These are phyloP conservation scores for Digitaria exilis DNA, from an alignment of 202 grass and related monocot species.

Conservation along the genomic window DNA sequence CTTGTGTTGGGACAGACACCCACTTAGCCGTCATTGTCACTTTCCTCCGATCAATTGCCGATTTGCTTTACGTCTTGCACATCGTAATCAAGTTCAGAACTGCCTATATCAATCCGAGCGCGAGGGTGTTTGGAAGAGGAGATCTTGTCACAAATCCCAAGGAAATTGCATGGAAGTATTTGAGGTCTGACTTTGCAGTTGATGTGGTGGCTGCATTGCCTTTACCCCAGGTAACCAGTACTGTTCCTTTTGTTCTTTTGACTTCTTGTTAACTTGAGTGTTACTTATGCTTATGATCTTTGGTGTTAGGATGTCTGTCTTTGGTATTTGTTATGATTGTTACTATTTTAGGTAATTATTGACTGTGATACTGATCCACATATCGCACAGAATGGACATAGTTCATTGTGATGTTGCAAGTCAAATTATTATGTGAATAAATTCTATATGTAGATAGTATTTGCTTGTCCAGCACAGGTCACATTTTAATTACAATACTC, in stretches of 20 bases:
- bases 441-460: background rate
- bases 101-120: conserved; percentile 74
- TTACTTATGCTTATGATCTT: background rate
- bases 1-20: conserved; percentile 64
- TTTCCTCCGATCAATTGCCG: conserved; percentile 65
- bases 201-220: conserved; percentile 86
- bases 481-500: background rate
- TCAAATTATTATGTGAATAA: background rate
- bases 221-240: conserved; percentile 77
- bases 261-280: background rate
- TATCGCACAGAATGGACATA: background rate
- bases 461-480: background rate
- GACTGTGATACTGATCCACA: background rate
- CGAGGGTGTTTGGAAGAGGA: conserved; percentile 85
- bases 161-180: conserved; percentile 82
- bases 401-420: background rate
- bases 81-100: conserved; percentile 90
- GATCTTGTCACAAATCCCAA: conserved; percentile 83
- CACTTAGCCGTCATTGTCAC: conserved; percentile 65
- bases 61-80: conserved; percentile 79
- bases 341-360: background rate
- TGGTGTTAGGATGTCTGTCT: background rate
- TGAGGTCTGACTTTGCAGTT: conserved; percentile 77
- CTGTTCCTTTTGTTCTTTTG: background rate
- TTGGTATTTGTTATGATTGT: background rate